These are phyloP conservation scores for Ophiostoma triangulosporum DNA, from an alignment of 2,329 filamentous ascomycete species.

Conservation along the genomic window DNA sequence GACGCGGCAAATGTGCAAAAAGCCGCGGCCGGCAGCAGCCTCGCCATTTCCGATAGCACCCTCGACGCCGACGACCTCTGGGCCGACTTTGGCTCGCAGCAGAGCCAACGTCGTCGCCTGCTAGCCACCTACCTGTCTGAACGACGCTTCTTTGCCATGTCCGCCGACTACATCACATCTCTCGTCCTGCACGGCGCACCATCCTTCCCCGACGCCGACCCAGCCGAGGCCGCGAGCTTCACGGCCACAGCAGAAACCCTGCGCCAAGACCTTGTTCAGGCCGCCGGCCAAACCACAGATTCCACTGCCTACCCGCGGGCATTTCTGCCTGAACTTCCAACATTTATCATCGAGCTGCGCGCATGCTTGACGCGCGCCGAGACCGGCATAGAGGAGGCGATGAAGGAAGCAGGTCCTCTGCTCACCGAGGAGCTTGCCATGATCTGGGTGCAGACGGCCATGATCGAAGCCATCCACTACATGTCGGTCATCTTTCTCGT, in stretches of 20 bases:
- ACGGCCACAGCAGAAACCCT: constrained; percentile 3
- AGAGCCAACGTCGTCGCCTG: constrained; percentile 52
- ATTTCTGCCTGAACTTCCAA: constrained; percentile 32
- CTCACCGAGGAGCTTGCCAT: constrained; percentile 39
- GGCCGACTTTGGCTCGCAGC: constrained; percentile 46
- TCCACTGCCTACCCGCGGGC: constrained; percentile 17
- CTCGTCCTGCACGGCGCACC: constrained; percentile 28
- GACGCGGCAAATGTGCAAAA: constrained; percentile 65
- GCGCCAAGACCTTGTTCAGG: constrained; percentile 6
- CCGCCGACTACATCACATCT: constrained; percentile 41
- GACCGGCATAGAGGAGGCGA: constrained; percentile 32
- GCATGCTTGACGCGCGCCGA: constrained; percentile 36
- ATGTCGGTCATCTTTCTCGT: constrained; percentile 62
- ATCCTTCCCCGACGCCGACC: background rate
- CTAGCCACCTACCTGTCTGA: constrained; percentile 60
- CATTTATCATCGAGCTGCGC: constrained; percentile 33
- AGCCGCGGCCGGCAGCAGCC: constrained; percentile 43
- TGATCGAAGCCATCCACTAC: constrained; percentile 60
- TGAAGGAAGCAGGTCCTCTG: constrained; percentile 33
- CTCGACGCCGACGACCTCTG: constrained; percentile 41
- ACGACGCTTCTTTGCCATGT: constrained; percentile 52
- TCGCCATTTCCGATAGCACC: constrained; percentile 18
- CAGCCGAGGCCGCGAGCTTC: background rate
- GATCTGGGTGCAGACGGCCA: constrained; percentile 47
- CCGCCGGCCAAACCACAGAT: background rate